Base-by-base conservation (phyloP, 2,329 filamentous ascomycete genomes). In the Arthrobotrys musiformis region DNA sequence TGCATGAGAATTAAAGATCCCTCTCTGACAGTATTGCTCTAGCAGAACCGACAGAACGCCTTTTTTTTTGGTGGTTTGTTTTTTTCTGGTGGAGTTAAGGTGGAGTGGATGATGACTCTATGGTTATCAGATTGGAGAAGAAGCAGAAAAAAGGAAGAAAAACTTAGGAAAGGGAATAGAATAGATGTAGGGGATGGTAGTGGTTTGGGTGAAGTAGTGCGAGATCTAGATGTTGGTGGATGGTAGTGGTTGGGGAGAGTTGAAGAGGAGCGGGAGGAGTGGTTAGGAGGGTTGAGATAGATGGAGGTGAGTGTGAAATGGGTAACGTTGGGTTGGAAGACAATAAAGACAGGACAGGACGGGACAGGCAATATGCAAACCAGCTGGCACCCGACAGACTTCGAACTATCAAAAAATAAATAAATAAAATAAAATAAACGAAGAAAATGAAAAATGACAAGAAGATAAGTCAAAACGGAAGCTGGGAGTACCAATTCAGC, bases 1-100 rank as follows among this genome's bases (percentile, higher is more conserved):
- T 76, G 70, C 72, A 76, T 76, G 72, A 76, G 72, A 76, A 69
- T 76, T 76, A 76, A 70, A 63, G 58, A 50, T 70, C 58, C 60
- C 35, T 46, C 33, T 63, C 58, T 62, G 37, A 46, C 58, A 62
- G 40, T 44, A 54, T 50, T 62, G 56, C 56, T 62, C 54, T 28
- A 54, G 37, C 56, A 44, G 56, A 26, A 56, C 56, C 46, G 46
- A 70, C 48, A 50, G 40, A 56, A 33, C 28, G 1, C 35, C 33
- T 54, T 70, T 44, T 54, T 70, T 22, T 24, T 13, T 17, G 44
- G 44, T 22, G 44, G 22, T 24, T 24, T 22, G 44, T 24, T 48
- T 50, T 48, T 50, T 26, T 48, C 22, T 30, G 35, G 67, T 35
- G 40, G 8, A 64, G 42, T 50, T 30, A 54, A 54, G 33, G 24